A percentile compares a stretch with the other conserved stretches of the same genome.
phyloP scores from a whole-genome alignment of 441 rosid genomes.

The Pelargonium citronellum region DNA sequence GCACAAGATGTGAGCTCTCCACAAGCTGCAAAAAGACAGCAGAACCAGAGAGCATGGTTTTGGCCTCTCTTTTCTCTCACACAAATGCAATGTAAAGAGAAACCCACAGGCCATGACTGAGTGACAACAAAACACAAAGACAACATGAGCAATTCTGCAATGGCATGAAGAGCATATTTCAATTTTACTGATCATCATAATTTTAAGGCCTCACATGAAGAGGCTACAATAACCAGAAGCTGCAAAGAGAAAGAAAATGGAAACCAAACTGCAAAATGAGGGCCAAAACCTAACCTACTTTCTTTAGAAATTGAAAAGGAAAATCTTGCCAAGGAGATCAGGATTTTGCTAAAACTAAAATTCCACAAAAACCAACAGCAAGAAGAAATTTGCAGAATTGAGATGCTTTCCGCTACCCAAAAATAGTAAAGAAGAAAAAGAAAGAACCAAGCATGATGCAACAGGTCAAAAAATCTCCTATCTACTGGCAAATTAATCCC shows the following conservation, averaged over 20 bases:
- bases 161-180: conserved; percentile 5
- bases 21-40: too few species aligned
- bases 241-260: neutral
- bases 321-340: conserved; percentile 13
- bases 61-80: neutral
- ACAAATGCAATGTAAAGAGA: neutral
- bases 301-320: neutral
- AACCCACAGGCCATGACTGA: neutral
- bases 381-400: conserved; percentile 18
- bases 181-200: conserved; percentile 19
- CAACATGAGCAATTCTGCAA: neutral
- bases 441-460: conserved; percentile 3
- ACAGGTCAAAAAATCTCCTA: conserved; percentile 10
- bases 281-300: neutral
- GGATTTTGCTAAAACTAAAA: conserved; percentile 9
- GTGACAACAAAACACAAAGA: neutral
- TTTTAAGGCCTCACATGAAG: conserved; percentile 17
- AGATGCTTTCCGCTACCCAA: conserved; percentile 22
- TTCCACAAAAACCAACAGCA: conserved; percentile 11
- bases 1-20: neutral
- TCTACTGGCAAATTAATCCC: conserved; percentile 14
- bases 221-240: conserved; percentile 18
- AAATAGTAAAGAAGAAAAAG: conserved; percentile 1
- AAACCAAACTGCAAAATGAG: neutral
- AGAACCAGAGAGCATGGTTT: too few species aligned